Evolutionary conservation across 768 basidiomycete species (phyloP).

Genomic region (Lyophyllum shimeji): DNA sequence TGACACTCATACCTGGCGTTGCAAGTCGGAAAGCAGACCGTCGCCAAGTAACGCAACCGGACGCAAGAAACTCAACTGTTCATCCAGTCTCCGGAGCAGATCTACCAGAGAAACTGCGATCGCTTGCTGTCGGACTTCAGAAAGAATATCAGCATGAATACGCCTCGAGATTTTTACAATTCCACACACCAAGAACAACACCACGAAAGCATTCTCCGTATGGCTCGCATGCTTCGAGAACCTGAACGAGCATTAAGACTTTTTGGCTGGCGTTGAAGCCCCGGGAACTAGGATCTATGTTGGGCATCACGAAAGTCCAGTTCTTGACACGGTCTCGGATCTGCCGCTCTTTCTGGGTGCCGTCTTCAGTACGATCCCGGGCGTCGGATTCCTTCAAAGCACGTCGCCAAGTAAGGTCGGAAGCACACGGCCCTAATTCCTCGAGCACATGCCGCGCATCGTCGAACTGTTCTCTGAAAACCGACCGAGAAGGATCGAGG

Average conservation of each 20-base stretch:
- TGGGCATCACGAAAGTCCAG: constrained; percentile 66
- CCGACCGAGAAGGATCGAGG: constrained; percentile 37
- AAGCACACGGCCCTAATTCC: constrained; percentile 67
- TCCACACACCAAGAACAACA: constrained; percentile 57
- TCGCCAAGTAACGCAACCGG: constrained; percentile 46
- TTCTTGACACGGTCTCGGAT: constrained; percentile 49
- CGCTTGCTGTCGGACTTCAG: constrained; percentile 49
- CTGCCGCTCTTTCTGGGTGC: constrained; percentile 25
- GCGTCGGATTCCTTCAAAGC: constrained; percentile 41
- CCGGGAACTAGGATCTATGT: constrained; percentile 51
- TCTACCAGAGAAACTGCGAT: constrained; percentile 62
- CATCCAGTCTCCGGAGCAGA: constrained; percentile 53
- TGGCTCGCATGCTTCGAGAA: constrained; percentile 53
- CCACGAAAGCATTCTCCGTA: constrained; percentile 63
- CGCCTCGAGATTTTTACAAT: neutral
- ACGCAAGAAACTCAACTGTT: constrained; percentile 53
- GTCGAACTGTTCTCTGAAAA: constrained; percentile 42
- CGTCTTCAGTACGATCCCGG: constrained; percentile 35
- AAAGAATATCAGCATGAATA: neutral
- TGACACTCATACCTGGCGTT: constrained; percentile 22
- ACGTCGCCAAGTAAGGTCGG: constrained; percentile 69
- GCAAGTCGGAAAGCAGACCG: constrained; percentile 15
- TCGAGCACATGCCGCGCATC: constrained; percentile 44
- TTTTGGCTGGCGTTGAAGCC: constrained; percentile 73
- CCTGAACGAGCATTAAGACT: constrained; percentile 57